These are phyloP conservation scores for Xylaria venustula DNA, from an alignment of 495 filamentous ascomycete species.

Conservation along the genomic window DNA sequence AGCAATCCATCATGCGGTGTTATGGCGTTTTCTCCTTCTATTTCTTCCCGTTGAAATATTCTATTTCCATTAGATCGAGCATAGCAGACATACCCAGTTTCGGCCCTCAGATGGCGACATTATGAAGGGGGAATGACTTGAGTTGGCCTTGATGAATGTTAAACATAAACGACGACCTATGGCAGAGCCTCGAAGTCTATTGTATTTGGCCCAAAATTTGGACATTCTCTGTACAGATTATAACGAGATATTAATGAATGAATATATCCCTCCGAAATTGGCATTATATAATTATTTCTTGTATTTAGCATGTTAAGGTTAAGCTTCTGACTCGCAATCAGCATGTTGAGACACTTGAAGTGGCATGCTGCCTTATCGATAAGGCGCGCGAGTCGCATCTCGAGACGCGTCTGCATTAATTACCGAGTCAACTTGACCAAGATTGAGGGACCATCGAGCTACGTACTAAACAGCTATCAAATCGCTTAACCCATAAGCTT, in stretches of 20 bases:
- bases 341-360: too few relatives aligned
- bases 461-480: neutral
- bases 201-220: conserved; percentile 1
- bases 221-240: conserved; percentile 5
- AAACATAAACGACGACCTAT: neutral
- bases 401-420: conserved; percentile 4
- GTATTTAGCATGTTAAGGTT: too few relatives aligned
- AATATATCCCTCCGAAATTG: neutral
- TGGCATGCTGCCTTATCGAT: conserved; percentile 22
- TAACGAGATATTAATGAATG: conserved; percentile 6
- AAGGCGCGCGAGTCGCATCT: conserved; percentile 11
- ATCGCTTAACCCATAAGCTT: neutral
- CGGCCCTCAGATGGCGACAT: neutral
- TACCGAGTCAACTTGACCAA: neutral
- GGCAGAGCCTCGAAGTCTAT: neutral
- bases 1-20: conserved; percentile 23
- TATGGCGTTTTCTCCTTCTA: conserved; percentile 28
- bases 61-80: neutral
- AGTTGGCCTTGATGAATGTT: neutral
- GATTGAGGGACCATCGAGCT: neutral
- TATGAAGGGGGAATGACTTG: conserved; percentile 1
- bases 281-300: too few relatives aligned
- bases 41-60: conserved; percentile 13
- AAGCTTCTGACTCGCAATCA: too few relatives aligned
- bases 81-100: conserved; percentile 9